Evolutionary conservation across 306 rosid genomes (phyloP).

Genomic region (Cucurbita ficifolia): DNA sequence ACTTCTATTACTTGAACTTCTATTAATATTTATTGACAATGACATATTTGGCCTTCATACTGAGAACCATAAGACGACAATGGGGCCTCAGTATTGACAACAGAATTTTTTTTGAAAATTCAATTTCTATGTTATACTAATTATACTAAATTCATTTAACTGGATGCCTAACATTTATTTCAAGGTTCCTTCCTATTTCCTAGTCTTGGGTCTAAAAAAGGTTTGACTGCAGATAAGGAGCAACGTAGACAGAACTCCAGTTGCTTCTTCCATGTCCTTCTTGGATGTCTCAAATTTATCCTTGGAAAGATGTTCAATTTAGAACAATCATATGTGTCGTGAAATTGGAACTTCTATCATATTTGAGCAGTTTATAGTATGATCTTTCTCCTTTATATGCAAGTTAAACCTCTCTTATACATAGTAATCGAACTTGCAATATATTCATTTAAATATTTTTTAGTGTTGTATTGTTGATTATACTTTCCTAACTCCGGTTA

Average conservation of each 20-base stretch:
- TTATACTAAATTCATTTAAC: background rate
- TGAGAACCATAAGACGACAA: background rate
- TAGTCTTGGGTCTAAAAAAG: background rate
- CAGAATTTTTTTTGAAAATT: background rate
- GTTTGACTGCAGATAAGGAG: conserved; percentile 1
- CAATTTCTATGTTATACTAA: background rate
- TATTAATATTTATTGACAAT: background rate
- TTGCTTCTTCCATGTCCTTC: background rate
- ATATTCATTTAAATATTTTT: background rate
- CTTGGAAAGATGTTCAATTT: background rate
- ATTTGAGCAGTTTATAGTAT: conserved; percentile 1
- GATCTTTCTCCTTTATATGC: background rate
- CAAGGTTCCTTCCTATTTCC: background rate
- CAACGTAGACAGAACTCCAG: background rate
- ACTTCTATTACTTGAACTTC: background rate
- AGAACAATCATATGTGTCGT: background rate
- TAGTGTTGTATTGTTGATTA: background rate
- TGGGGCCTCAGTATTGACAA: background rate
- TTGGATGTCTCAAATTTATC: background rate
- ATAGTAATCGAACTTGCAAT: background rate
- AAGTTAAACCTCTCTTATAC: background rate
- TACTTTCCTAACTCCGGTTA: conserved; percentile 5
- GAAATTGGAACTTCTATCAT: background rate
- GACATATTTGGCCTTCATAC: background rate
- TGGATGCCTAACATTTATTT: background rate